Conservation (phyloP, 1,284 basidiomycete genomes). For the Sporisorium reilianum region DNA sequence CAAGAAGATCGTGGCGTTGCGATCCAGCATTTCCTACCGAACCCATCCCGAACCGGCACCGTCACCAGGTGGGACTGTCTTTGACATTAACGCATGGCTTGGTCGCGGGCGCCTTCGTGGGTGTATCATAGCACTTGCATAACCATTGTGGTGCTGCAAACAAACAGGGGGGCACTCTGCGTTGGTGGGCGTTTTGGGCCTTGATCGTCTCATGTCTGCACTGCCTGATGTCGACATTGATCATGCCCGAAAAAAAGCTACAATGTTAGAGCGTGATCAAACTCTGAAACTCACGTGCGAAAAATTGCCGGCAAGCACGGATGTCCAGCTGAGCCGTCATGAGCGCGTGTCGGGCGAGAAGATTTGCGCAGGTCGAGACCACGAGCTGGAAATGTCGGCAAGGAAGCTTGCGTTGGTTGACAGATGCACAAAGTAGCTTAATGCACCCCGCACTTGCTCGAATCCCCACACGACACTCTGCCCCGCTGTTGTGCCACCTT, state of each 20-base stretch:
- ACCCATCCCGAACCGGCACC: background rate
- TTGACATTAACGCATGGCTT: background rate
- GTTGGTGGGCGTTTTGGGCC: background rate
- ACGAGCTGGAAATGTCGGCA: constrained; percentile 41
- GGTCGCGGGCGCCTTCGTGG: background rate
- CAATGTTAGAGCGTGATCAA: background rate
- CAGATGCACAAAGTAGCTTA: constrained; percentile 18
- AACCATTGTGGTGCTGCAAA: background rate
- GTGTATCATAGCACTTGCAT: background rate
- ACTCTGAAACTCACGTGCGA: background rate
- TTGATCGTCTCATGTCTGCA: background rate
- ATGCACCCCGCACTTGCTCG: constrained; percentile 39
- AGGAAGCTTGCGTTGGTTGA: constrained; percentile 24
- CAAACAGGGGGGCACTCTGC: background rate
- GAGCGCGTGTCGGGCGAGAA: constrained; percentile 32
- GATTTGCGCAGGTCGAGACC: background rate
- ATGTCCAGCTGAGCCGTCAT: background rate
- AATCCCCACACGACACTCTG: constrained; percentile 20
- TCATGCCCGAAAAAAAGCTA: background rate
- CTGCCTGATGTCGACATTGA: background rate
- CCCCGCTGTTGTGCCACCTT: too few species aligned
- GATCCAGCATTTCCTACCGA: too few species aligned
- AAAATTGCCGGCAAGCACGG: constrained; percentile 30
- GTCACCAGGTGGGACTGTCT: background rate
- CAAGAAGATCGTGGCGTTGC: background rate